Percentiles rank a stretch among this genome's conserved stretches.
Evolutionary conservation across 1,284 basidiomycete genomes (phyloP).

Genomic region (Inonotus hispidus): DNA sequence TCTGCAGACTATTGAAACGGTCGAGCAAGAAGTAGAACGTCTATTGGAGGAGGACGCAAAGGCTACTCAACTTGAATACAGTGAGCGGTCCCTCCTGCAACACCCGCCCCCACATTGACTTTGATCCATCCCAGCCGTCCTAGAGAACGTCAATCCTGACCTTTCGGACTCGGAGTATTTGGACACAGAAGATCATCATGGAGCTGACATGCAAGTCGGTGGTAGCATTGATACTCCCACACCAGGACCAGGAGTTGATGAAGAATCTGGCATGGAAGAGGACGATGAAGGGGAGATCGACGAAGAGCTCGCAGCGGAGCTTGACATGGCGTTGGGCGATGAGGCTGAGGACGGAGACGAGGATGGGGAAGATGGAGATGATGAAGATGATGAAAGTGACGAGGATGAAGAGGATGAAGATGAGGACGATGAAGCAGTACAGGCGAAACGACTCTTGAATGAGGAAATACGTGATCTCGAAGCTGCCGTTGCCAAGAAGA

Average conservation of each 20-base stretch:
- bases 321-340: slow-evolving; percentile 63
- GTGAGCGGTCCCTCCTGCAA: slow-evolving; percentile 33
- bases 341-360: slow-evolving; percentile 25
- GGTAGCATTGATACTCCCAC: slow-evolving; percentile 60
- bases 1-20: slow-evolving; percentile 85
- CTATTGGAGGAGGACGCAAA: slow-evolving; percentile 83
- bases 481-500: slow-evolving; percentile 83
- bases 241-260: slow-evolving; percentile 45
- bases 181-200: slow-evolving; percentile 54
- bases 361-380: slow-evolving; percentile 29
- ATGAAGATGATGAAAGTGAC: slow-evolving; percentile 59
- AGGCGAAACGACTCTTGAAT: slow-evolving; percentile 75
- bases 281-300: slow-evolving; percentile 73
- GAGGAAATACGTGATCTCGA: slow-evolving; percentile 90
- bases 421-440: slow-evolving; percentile 57
- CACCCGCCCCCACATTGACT: slow-evolving; percentile 7
- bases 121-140: slow-evolving; percentile 46
- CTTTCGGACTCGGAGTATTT: slow-evolving; percentile 82
- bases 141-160: slow-evolving; percentile 83
- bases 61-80: slow-evolving; percentile 76
- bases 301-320: slow-evolving; percentile 70
- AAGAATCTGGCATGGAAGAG: slow-evolving; percentile 55
- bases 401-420: slow-evolving; percentile 64
- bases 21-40: slow-evolving; percentile 94
- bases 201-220: slow-evolving; percentile 52